Evolutionary conservation across 495 filamentous ascomycete genomes (phyloP), one percentile per base, ranked within the genome.

Genomic region (Sabuloglossum arenarium): DNA sequence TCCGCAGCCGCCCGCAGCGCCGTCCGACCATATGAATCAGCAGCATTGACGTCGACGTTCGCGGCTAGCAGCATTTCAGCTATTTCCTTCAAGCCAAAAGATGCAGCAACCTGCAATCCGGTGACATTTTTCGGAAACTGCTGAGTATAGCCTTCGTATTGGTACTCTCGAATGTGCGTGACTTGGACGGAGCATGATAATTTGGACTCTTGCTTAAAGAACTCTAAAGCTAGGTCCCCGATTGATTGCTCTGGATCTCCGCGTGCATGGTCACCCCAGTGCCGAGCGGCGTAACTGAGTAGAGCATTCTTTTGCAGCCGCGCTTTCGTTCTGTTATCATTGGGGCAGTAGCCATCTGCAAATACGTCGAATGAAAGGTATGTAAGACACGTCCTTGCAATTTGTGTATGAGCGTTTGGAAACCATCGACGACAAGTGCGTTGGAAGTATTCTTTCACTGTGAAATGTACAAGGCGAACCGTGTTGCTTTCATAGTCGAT

Each of bases 401-500:
- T 69, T 4, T 61, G 42, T 1, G 34, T 14, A 29, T 70, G 59
- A 1, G 68, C 69, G 55, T 64, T 54, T 6, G 70, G 63, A 54
- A 71, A 68, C 67, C 64, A 71, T 6, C 55, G 47, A 1, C 55
- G 30, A 52, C 59, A 60, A 19, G 58, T 70, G 19, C 62, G 61
- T 24, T 73, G 63, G 50, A 80, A 72, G 59, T 75, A 81, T n/a
- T 43, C 72, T 56, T 77, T 69, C 0, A 74, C 65, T 1, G 77
- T 78, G 57, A 74, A 75, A 61, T 79, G 78, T 9, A 78, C 71
- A 5, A 81, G 63, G 14, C 73, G 73, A 34, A 79, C 64, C 28
- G 72, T 66, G 9, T 61, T 34, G 56, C 68, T 78, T 23, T 70
- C 65, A 27, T 69, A 16, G 49, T 80, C 73, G 3, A 77, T 52